A percentile compares a stretch with the other conserved stretches of the same genome.
Evolutionary conservation across 2,329 filamentous ascomycete genomes (phyloP).

Genomic region (Colletotrichum musicola): DNA sequence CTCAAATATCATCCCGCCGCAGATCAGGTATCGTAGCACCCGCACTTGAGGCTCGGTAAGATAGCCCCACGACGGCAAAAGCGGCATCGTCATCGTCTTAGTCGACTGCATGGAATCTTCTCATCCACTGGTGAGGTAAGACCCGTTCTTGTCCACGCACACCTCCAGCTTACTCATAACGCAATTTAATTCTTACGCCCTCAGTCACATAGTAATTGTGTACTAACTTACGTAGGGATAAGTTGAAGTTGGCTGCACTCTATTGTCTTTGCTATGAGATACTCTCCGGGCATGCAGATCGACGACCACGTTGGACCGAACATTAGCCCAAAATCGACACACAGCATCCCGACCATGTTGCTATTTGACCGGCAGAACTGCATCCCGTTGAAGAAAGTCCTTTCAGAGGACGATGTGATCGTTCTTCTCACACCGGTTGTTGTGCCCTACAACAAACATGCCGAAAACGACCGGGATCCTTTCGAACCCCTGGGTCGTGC

Average conservation of each 20-base stretch:
- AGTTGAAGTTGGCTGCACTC: conserved; percentile 5
- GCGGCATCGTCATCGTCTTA: neutral
- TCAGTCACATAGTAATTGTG: neutral
- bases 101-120: conserved; percentile 4
- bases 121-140: conserved; percentile 14
- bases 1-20: no score
- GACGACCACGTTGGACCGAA: conserved; percentile 14
- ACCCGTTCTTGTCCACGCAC: no score
- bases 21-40: neutral
- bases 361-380: conserved; percentile 59
- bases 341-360: conserved; percentile 43
- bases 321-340: conserved; percentile 4
- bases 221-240: conserved; percentile 29
- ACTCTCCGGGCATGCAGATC: conserved; percentile 32
- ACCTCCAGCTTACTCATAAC: neutral
- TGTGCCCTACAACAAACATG: conserved; percentile 56
- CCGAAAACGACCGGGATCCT: conserved; percentile 68
- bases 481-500: conserved; percentile 79
- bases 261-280: conserved; percentile 25
- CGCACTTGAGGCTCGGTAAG: neutral
- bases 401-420: conserved; percentile 66
- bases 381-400: conserved; percentile 60
- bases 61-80: neutral
- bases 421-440: conserved; percentile 72
- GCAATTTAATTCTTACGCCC: neutral